A percentile compares a stretch with the other conserved stretches of the same genome.
Conservation (phyloP, 2,329 filamentous ascomycete species). For the Fusarium fracticaudum region DNA sequence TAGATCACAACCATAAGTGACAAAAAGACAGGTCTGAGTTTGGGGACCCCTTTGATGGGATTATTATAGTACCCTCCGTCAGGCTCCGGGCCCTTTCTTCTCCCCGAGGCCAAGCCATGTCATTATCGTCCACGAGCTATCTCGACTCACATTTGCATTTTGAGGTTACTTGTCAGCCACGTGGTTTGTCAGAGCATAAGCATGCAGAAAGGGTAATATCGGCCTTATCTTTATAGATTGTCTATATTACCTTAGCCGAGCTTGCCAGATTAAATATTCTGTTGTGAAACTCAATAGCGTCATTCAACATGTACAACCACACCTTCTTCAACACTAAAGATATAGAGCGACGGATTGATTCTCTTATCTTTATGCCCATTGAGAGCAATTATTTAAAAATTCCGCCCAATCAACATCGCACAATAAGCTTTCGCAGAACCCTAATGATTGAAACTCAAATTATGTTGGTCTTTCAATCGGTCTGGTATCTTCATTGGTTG, state of each 20-base stretch:
- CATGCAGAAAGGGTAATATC: neutral
- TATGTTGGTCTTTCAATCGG: neutral
- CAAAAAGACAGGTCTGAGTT: neutral
- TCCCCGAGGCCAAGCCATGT: neutral
- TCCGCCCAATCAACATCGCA: neutral
- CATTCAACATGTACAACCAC: neutral
- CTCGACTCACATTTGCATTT: neutral
- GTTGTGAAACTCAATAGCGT: neutral
- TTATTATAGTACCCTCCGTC: neutral
- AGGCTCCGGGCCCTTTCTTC: neutral
- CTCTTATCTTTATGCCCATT: neutral
- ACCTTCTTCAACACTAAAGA: neutral
- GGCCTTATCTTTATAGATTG: neutral
- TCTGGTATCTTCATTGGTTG: neutral
- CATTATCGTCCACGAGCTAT: neutral
- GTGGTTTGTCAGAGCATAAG: neutral
- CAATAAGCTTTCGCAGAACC: neutral
- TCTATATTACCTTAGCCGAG: neutral
- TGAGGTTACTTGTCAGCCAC: neutral
- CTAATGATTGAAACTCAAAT: neutral
- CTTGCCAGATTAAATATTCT: neutral
- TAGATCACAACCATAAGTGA: neutral
- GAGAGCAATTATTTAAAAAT: neutral
- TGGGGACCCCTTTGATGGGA: accelerated
- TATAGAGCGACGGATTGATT: neutral